Base-by-base conservation (phyloP, 2,329 filamentous ascomycete species). In the Paecilomyces sp. region DNA sequence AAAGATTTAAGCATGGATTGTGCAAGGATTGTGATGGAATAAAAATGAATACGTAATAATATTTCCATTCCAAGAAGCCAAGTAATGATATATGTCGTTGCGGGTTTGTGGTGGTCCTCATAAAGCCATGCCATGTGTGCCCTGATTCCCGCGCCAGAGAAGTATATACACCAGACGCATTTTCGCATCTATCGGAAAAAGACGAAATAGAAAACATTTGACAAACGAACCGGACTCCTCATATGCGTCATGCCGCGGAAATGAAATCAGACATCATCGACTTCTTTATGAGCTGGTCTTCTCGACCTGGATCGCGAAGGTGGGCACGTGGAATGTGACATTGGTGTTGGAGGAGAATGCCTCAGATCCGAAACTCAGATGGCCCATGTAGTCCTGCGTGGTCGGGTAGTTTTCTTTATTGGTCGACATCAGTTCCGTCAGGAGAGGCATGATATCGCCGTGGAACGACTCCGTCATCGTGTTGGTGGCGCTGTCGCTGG, bases 401-500 rank as follows among this genome's bases (percentile, higher is more conserved):
- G 36, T 18, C 18, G 36, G 36, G n/a, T 47, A 47, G 15, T n/a
- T 47, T 3, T 7, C n/a, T 2, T 47, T 47, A 15, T 22, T 11
- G 1, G 36, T 15, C n/a, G 36, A 47, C 8, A 15, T 47, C 36
- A 47, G 13, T 6, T 47, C 36, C 36, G 74, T 72, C 41, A 84
- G 62, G 3, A 85, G 72, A 0, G 77, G 76, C 11, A 69, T 68
- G 11, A 85, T 68, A 62, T 84, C 80, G 54, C 79, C 81, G 11
- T 70, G 69, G 63, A 84, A 83, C 15, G 69, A 70, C 56, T 77
- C 70, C 0, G 74, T 69, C 0, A 74, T 68, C 2, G 64, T 58
- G 0, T 67, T 57, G 0, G 80, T 68, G 25, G 80, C 68, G 25
- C 25, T 28, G 25, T 28, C 25, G 25, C 25, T 28, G 25, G 22